Percentiles rank a stretch among this genome's conserved stretches.
phyloP scores from a whole-genome alignment of 306 rosid genomes.

The Vachellia collinsii region DNA sequence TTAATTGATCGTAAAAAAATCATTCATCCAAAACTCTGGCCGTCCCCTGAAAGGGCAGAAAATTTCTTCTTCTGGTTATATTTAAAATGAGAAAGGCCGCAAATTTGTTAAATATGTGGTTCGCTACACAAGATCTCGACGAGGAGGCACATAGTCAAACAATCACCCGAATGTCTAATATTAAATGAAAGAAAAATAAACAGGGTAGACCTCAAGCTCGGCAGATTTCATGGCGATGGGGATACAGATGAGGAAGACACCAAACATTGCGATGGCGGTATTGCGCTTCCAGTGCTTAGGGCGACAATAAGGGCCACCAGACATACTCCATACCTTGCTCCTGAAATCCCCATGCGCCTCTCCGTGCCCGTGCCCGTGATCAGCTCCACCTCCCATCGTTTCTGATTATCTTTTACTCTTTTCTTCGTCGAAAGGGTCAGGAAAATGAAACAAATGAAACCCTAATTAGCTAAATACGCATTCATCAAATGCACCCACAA shows the following conservation, averaged over 20 bases:
- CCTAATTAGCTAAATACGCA: conserved; percentile 34
- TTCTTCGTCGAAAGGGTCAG: conserved; percentile 29
- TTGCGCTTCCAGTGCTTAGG: conserved; percentile 98
- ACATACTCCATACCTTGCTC: conserved; percentile 93
- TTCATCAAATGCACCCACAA: neutral
- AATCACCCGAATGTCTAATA: neutral
- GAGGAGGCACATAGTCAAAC: neutral
- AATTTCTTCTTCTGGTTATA: neutral
- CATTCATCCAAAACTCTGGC: neutral
- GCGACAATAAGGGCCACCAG: conserved; percentile 89
- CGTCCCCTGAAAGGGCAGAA: neutral
- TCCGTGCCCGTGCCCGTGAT: conserved; percentile 64
- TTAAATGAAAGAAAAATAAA: neutral
- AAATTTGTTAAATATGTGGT: neutral
- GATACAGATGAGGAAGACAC: conserved; percentile 82
- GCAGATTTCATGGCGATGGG: conserved; percentile 97
- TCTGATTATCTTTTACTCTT: conserved; percentile 11
- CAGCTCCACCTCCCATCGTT: conserved; percentile 69
- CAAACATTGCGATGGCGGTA: conserved; percentile 91
- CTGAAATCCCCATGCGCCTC: conserved; percentile 73
- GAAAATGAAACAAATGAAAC: conserved; percentile 38
- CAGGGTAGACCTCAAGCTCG: conserved; percentile 74
- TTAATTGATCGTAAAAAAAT: neutral
- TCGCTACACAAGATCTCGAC: neutral
- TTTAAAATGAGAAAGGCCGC: neutral